Evolutionary conservation across 768 basidiomycete genomes (phyloP).

Genomic region (Botryobasidium botryosum): DNA sequence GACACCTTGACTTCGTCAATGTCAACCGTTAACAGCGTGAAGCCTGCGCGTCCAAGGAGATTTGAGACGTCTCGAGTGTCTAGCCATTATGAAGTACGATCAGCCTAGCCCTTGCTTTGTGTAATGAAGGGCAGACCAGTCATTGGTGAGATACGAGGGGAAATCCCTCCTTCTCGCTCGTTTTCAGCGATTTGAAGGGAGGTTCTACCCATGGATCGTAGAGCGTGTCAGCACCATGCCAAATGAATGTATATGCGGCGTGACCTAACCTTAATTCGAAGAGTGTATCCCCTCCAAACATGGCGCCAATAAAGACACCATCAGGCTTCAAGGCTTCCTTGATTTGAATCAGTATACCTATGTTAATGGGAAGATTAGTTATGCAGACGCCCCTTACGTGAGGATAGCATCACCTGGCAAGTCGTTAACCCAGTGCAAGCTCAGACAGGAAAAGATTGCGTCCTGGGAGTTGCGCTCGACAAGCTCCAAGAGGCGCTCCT

Average conservation of each 20-base stretch:
- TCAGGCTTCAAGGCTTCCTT: slow-evolving; percentile 72
- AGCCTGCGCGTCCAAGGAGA: slow-evolving; percentile 81
- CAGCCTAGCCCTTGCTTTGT: background rate
- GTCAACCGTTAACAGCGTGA: slow-evolving; percentile 86
- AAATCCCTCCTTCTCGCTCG: slow-evolving; percentile 89
- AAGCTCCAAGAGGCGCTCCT: slow-evolving; percentile 55
- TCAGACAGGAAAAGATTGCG: slow-evolving; percentile 79
- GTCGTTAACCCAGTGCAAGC: slow-evolving; percentile 95
- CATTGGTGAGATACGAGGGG: slow-evolving; percentile 96
- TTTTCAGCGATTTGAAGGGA: slow-evolving; percentile 85
- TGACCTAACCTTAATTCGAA: slow-evolving; percentile 69
- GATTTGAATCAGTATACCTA: slow-evolving; percentile 76
- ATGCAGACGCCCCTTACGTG: background rate
- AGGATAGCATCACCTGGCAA: slow-evolving; percentile 49
- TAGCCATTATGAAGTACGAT: slow-evolving; percentile 19
- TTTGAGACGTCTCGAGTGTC: slow-evolving; percentile 90
- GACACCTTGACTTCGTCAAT: slow-evolving; percentile 80
- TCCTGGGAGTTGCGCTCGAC: slow-evolving; percentile 68
- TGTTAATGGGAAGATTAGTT: slow-evolving; percentile 3
- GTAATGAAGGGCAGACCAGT: slow-evolving; percentile 40
- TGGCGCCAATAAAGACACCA: slow-evolving; percentile 85
- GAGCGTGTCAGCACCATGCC: too few relatives aligned
- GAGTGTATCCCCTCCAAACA: slow-evolving; percentile 90
- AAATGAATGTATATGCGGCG: too few relatives aligned
- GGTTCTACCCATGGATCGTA: too few relatives aligned